Base-by-base conservation (phyloP, 352 stramenopile species). In the Globisporangium parvum region DNA sequence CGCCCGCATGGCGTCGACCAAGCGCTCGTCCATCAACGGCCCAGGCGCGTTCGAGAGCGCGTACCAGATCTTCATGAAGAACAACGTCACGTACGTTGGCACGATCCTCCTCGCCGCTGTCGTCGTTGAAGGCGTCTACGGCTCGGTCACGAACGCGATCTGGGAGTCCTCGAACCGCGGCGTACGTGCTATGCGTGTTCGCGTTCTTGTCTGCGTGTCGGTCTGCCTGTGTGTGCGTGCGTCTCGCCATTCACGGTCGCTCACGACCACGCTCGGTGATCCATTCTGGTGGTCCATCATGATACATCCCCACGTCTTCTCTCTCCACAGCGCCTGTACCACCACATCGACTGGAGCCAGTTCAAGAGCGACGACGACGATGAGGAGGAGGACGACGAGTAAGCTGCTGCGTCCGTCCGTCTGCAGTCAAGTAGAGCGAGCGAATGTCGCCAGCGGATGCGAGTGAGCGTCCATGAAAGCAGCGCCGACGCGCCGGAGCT, bases 321-420 rank as follows among this genome's bases (percentile, higher is more conserved):
- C n/a, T n/a, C 50, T 26, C 11, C 45, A 47, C 51, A 92, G 81
- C 78, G 84, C 51, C 67, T 94, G 74, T 94, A 92, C 69, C 80
- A 94, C 66, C 84, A 94, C 76, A 83, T 94, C 35, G 84, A 92
- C 75, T 94, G 84, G 84, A 78, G 70, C 37, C 73, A 92, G 65
- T 94, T 94, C 70, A 86, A 87, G 66, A 67, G 67, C 59, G 76
- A 80, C 48, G 76, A 86, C 57, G 80, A 91, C 52, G 84, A 94
- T 2, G 84, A 93, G 44, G 83, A 93, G 21, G 72, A 87, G 18
- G 71, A 73, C 31, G 69, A 71, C 35, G 54, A 63, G 50, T 66
- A 66, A 63, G 10, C 6, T 37, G 8, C 20, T 55, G 46, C 26
- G 17, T 41, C 45, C 26, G 8, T 31, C 41, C 46, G 15, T 40